Evolutionary conservation across 2,329 filamentous ascomycete genomes (phyloP).

Genomic region (Colletotrichum aenigma): DNA sequence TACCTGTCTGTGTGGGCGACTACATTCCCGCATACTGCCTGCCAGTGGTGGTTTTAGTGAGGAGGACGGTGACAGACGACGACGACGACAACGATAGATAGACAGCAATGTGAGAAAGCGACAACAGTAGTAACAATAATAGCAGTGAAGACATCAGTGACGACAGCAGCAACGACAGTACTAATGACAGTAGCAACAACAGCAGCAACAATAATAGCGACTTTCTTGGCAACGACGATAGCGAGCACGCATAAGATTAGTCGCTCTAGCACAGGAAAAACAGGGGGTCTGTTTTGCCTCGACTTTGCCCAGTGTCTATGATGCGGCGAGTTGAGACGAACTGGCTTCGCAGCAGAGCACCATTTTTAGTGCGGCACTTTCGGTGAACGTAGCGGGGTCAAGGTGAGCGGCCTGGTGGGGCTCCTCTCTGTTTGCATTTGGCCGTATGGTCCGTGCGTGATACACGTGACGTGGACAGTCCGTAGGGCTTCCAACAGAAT

Average conservation of each 20-base stretch:
- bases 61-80: no score
- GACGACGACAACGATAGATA: background rate
- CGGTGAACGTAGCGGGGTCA: background rate
- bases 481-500: no score
- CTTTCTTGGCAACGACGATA: rapidly evolving
- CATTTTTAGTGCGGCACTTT: background rate
- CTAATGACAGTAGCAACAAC: background rate
- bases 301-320: background rate
- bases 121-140: no score
- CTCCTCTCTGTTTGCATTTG: no score
- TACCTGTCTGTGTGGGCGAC: no score
- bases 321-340: background rate
- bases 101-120: background rate
- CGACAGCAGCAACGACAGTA: no score
- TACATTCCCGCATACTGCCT: no score
- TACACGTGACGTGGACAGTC: no score
- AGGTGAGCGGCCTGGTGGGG: background rate
- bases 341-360: background rate
- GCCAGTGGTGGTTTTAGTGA: no score
- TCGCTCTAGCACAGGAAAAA: background rate
- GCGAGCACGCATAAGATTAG: rapidly evolving
- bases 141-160: no score
- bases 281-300: background rate
- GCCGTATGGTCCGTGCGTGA: no score
- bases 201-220: background rate